These are phyloP conservation scores for Skeletonema grethae DNA, from an alignment of 108 stramenopile species.

Conservation along the genomic window DNA sequence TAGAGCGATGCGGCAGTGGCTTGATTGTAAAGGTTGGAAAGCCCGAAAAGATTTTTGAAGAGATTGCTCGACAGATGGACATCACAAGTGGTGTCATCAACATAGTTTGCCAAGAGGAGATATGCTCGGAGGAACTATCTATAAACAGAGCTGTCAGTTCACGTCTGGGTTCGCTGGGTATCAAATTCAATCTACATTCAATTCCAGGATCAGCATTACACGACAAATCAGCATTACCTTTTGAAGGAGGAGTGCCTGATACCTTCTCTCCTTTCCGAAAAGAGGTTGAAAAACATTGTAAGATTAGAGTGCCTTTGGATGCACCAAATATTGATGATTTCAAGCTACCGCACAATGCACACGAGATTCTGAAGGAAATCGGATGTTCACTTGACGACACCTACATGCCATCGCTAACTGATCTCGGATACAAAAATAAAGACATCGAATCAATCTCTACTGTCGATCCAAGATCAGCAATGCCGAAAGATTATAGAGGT, in stretches of 20 bases:
- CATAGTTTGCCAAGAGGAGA: conserved; percentile 59
- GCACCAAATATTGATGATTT: neutral
- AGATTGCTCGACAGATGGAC: neutral
- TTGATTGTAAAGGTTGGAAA: conserved; percentile 51
- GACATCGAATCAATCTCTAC: conserved; percentile 39
- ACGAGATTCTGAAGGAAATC: neutral
- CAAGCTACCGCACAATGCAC: neutral
- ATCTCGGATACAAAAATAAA: conserved; percentile 63
- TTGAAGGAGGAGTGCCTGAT: conserved; percentile 57
- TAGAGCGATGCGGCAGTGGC: conserved; percentile 49
- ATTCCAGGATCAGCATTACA: conserved; percentile 86
- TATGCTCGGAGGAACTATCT: conserved; percentile 53
- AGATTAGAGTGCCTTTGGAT: neutral
- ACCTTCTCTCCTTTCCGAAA: conserved; percentile 85
- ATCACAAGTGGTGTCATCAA: conserved; percentile 3
- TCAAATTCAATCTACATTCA: conserved; percentile 26
- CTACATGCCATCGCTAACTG: conserved; percentile 53
- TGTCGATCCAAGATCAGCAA: conserved; percentile 59
- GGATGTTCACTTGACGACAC: conserved; percentile 7
- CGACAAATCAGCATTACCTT: conserved; percentile 76
- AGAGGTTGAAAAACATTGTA: conserved; percentile 74
- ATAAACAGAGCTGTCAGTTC: conserved; percentile 45
- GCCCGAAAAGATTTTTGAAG: conserved; percentile 52
- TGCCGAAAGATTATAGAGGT: conserved; percentile 65
- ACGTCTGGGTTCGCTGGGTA: neutral